Evolutionary conservation across 164 flowering plant genomes (phyloP), one percentile per base, ranked within the genome.

Genomic region (Kalanchoe fedtschenkoi): DNA sequence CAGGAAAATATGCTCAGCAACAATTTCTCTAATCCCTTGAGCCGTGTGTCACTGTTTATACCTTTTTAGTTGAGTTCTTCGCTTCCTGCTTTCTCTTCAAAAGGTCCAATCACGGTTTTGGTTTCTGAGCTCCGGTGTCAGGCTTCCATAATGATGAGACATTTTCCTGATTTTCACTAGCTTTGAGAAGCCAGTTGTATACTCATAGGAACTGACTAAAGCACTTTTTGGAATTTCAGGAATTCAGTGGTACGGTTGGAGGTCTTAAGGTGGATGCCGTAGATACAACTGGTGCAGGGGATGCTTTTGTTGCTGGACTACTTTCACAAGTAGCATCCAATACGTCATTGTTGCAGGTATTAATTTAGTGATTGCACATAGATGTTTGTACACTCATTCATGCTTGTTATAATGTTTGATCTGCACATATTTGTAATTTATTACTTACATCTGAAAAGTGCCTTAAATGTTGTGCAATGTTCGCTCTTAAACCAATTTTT

Each of bases 251-350:
- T 44, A 78, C 92, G 71, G 90, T 85, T 5, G 56, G 66, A 34
- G 97, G 96, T 55, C 37, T 93, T 44, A 83, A 79, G 65, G 98
- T 86, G 69, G 82, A 89, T 53, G 81, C 85, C 38, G 83, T 93
- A n/a, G 98, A 93, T 69, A 84, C 95, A 6, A 93, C 98, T 33
- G 98, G 98, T 51, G 98, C 98, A 26, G 97, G 98, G 28, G 97
- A 93, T 82, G 97, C 98, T 43, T 93, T 93, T 75, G 95, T 89
- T 9, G 98, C 96, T 57, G 98, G 98, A 72, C 76, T 84, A 33
- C 69, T 89, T 42, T 82, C 95, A 51, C 86, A 85, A 58, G 66
- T 89, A 55, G 90, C 98, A 35, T 28, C 69, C 24, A 89, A 93
- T 70, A 63, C 76, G 65, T 85, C 97, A 60, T 70, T 86, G 81